A percentile compares a stretch with the other conserved stretches of the same genome.
Conservation (phyloP, 345 rosid species). For the Aquilaria malaccensis region DNA sequence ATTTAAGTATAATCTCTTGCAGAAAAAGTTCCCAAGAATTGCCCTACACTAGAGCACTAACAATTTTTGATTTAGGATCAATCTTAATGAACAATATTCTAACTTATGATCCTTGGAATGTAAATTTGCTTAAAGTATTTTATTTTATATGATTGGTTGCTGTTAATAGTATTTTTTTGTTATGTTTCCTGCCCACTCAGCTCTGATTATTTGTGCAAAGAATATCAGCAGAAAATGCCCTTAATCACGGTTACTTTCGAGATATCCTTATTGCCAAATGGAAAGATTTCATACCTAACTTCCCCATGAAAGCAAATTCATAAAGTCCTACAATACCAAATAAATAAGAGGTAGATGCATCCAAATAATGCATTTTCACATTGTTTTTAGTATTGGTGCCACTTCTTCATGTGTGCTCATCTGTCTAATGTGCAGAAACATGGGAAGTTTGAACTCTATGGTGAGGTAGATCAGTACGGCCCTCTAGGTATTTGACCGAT, state of each 20-base stretch:
- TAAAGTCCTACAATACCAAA: constrained; percentile 21
- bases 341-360: constrained; percentile 6
- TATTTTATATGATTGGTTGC: neutral
- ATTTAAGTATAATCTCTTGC: constrained; percentile 58
- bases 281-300: constrained; percentile 73
- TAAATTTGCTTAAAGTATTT: constrained; percentile 7
- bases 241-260: constrained; percentile 68
- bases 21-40: constrained; percentile 71
- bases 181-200: neutral
- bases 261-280: constrained; percentile 74
- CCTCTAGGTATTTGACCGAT: too few species aligned
- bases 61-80: constrained; percentile 73
- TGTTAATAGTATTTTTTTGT: neutral
- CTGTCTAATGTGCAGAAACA: too few species aligned
- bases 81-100: constrained; percentile 66
- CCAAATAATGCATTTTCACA: neutral
- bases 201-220: constrained; percentile 40
- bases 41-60: constrained; percentile 61
- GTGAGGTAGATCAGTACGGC: too few species aligned
- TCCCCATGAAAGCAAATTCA: constrained; percentile 35
- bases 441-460: too few species aligned
- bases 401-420: too few species aligned
- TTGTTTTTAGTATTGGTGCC: neutral
- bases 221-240: constrained; percentile 69
- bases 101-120: constrained; percentile 71